These are phyloP conservation scores for Cucumis cinereus DNA, from an alignment of 306 rosid genomes.

Conservation along the genomic window DNA sequence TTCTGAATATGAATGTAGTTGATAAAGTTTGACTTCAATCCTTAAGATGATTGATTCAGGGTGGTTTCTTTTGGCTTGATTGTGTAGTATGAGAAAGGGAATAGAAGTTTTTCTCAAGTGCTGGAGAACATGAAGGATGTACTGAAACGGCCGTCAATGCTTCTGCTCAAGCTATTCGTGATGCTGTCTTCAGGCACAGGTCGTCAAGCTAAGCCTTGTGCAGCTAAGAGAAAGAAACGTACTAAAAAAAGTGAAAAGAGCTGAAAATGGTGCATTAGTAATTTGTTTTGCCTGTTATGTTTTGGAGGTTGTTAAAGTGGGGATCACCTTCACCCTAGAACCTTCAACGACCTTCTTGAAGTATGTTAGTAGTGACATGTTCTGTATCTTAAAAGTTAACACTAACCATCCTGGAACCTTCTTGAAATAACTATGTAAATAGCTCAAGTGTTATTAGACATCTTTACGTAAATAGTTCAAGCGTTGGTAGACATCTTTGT, in stretches of 20 bases:
- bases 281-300: background rate
- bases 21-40: background rate
- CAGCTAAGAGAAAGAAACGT: constrained; percentile 27
- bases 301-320: background rate
- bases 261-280: background rate
- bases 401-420: too few species aligned
- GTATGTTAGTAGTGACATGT: too few species aligned
- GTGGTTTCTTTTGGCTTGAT: background rate
- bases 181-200: constrained; percentile 2
- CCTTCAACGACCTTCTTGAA: too few species aligned
- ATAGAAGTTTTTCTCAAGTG: constrained; percentile 15
- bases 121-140: constrained; percentile 45
- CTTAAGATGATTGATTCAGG: background rate
- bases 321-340: background rate
- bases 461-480: too few species aligned
- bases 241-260: constrained; percentile 5
- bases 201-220: background rate
- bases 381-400: too few species aligned
- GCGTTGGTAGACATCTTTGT: too few species aligned
- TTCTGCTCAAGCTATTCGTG: constrained; percentile 23
- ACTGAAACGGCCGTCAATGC: constrained; percentile 33
- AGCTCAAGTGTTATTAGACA: too few species aligned
- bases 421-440: too few species aligned
- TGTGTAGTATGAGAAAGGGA: constrained; percentile 50
- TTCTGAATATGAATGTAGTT: background rate